A percentile compares a stretch with the other conserved stretches of the same genome.
phyloP scores from a whole-genome alignment of 257 asterid species.

The Jacaranda mimosifolia region DNA sequence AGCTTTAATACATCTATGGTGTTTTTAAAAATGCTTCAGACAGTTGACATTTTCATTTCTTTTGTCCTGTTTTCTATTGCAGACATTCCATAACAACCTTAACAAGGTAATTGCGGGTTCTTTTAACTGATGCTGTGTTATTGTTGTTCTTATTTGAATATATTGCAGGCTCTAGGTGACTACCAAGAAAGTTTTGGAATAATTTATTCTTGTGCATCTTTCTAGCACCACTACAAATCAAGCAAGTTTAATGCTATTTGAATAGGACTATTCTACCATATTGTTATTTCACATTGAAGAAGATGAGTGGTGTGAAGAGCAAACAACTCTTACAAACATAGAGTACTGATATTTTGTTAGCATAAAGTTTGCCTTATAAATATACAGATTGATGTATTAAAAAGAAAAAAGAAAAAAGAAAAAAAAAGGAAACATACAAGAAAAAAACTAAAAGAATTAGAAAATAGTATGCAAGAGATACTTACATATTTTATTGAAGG shows the following conservation, averaged over 20 bases:
- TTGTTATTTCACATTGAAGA: not conserved
- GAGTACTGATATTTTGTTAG: too few species aligned
- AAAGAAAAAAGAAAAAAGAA: too few species aligned
- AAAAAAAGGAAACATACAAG: not conserved
- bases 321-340: too few species aligned
- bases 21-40: conserved; percentile 31
- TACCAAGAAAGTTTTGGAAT: not conserved
- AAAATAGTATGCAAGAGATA: not conserved
- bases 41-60: conserved; percentile 40
- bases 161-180: conserved; percentile 18
- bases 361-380: not conserved
- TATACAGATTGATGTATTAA: not conserved
- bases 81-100: conserved; percentile 98
- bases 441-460: not conserved
- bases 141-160: conserved; percentile 19
- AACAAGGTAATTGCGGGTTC: conserved; percentile 72
- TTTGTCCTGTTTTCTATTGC: conserved; percentile 47
- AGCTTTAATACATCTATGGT: conserved; percentile 33
- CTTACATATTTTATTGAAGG: conserved; percentile 56
- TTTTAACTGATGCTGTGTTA: conserved; percentile 34
- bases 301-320: too few species aligned
- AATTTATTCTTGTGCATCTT: conserved; percentile 6
- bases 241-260: not conserved
- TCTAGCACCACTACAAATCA: conserved; percentile 7
- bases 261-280: not conserved